Percentiles rank a stretch among this genome's conserved stretches.
Evolutionary conservation across 352 stramenopile genomes (phyloP).

Genomic region (Phytophthora rubi): DNA sequence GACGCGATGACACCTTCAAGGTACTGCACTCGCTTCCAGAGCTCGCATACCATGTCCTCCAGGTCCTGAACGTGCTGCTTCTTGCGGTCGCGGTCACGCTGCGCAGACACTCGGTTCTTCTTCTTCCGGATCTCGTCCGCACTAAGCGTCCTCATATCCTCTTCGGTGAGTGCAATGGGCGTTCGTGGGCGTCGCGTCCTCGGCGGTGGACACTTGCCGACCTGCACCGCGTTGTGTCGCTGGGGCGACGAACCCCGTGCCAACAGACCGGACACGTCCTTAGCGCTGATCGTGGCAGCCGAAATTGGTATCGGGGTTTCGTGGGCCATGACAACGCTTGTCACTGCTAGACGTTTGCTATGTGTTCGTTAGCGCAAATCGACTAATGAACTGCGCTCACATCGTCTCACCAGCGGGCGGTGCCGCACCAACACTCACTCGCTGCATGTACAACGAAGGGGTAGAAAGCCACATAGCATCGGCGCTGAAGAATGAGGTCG

Average conservation of each 20-base stretch:
- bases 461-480: slow-evolving; percentile 1
- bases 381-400: slow-evolving; percentile 21
- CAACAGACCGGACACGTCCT: slow-evolving; percentile 36
- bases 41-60: slow-evolving; percentile 60
- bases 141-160: slow-evolving; percentile 46
- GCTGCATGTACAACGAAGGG: background rate
- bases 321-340: slow-evolving; percentile 26
- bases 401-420: background rate
- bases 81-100: slow-evolving; percentile 61
- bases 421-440: slow-evolving; percentile 38
- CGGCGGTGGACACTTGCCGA: slow-evolving; percentile 39
- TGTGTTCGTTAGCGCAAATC: slow-evolving; percentile 26
- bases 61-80: slow-evolving; percentile 66
- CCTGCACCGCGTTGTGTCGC: slow-evolving; percentile 26
- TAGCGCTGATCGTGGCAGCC: slow-evolving; percentile 33
- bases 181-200: slow-evolving; percentile 45
- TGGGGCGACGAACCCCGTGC: slow-evolving; percentile 30
- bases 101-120: slow-evolving; percentile 73
- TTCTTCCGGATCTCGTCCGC: slow-evolving; percentile 63
- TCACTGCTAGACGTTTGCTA: background rate
- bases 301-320: slow-evolving; percentile 24
- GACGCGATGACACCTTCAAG: slow-evolving; percentile 54
- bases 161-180: slow-evolving; percentile 57
- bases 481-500: background rate
- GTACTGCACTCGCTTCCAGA: slow-evolving; percentile 68